Evolutionary conservation across 1,284 basidiomycete genomes (phyloP).

Genomic region (Ganoderma leucocontextum): DNA sequence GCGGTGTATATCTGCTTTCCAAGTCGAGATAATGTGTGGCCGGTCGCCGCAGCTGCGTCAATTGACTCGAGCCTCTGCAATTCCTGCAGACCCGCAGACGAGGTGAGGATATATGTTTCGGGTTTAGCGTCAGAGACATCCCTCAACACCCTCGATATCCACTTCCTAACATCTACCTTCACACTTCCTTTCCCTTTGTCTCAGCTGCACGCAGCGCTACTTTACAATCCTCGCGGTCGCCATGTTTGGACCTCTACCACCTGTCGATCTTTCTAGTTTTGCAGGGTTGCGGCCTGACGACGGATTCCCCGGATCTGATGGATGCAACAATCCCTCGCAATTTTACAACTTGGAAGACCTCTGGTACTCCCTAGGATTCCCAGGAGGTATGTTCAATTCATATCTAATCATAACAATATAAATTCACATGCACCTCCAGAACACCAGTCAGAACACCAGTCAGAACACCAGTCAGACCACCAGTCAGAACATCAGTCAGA

Average conservation of each 20-base stretch:
- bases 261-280: not conserved
- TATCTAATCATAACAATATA: not conserved
- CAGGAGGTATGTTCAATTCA: not conserved
- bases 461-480: not conserved
- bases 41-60: not conserved
- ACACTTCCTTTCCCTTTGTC: not conserved
- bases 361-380: not conserved
- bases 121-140: not conserved
- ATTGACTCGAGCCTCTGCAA: not conserved
- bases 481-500: not conserved
- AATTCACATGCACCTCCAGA: not conserved
- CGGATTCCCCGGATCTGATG: not conserved
- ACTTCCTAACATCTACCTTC: too few species aligned
- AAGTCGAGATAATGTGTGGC: not conserved
- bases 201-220: not conserved
- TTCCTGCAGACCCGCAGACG: not conserved
- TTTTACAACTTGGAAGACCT: not conserved
- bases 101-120: conserved; percentile 2
- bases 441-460: not conserved
- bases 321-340: not conserved
- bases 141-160: not conserved
- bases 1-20: conserved; percentile 4
- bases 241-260: not conserved
- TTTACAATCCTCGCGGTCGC: conserved; percentile 4
- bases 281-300: not conserved